These are phyloP conservation scores for Talaromyces sp. DNA, from an alignment of 2,329 filamentous ascomycete genomes.

Conservation along the genomic window DNA sequence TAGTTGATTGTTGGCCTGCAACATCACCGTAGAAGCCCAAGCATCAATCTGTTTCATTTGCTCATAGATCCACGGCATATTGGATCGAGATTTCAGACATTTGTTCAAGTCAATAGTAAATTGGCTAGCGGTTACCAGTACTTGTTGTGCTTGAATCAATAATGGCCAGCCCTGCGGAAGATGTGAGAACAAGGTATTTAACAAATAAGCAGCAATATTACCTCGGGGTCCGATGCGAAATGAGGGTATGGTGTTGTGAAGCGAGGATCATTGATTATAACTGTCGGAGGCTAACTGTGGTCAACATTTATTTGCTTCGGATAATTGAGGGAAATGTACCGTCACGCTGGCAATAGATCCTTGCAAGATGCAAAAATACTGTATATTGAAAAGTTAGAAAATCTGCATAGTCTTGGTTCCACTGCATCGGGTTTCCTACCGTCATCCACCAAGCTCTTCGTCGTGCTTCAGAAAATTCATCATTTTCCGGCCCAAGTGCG, in stretches of 20 bases:
- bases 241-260: slow-evolving; percentile 40
- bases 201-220: slow-evolving; percentile 15
- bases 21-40: slow-evolving; percentile 34
- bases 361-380: slow-evolving; percentile 44
- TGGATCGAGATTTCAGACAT: slow-evolving; percentile 29
- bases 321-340: slow-evolving; percentile 23
- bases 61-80: slow-evolving; percentile 36
- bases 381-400: neutral
- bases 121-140: slow-evolving; percentile 38
- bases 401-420: neutral
- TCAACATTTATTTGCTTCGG: slow-evolving; percentile 12
- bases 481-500: slow-evolving; percentile 26
- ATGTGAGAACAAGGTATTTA: slow-evolving; percentile 10
- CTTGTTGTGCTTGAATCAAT: slow-evolving; percentile 40
- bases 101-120: slow-evolving; percentile 39
- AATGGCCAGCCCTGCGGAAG: slow-evolving; percentile 37
- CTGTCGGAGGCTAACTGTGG: slow-evolving; percentile 34
- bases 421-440: slow-evolving; percentile 21
- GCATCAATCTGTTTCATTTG: slow-evolving; percentile 39
- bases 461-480: slow-evolving; percentile 37
- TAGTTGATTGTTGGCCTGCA: slow-evolving; percentile 28
- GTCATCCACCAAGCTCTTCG: slow-evolving; percentile 48
- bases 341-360: slow-evolving; percentile 42
- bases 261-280: slow-evolving; percentile 40
- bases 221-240: slow-evolving; percentile 38